Evolutionary conservation across 2,329 filamentous ascomycete genomes (phyloP).

Genomic region (Aureobasidium sp.): DNA sequence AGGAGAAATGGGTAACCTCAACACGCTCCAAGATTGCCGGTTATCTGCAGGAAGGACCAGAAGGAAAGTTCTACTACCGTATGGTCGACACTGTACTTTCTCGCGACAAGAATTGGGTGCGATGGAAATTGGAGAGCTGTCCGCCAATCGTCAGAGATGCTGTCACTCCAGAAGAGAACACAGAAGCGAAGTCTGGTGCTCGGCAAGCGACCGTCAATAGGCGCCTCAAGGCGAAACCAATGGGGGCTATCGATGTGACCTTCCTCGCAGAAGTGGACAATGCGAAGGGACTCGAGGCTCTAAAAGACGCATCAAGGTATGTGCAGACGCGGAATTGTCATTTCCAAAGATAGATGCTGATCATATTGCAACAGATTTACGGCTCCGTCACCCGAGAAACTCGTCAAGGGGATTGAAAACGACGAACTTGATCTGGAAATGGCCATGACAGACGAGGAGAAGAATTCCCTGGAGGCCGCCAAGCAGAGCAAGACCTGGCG

Average conservation of each 20-base stretch:
- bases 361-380: slow-evolving; percentile 42
- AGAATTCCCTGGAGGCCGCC: slow-evolving; percentile 53
- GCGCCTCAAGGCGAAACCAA: slow-evolving; percentile 57
- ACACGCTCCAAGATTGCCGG: slow-evolving; percentile 73
- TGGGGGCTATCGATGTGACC: slow-evolving; percentile 63
- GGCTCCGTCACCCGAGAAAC: slow-evolving; percentile 62
- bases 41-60: slow-evolving; percentile 71
- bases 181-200: slow-evolving; percentile 60
- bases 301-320: slow-evolving; percentile 56
- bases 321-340: slow-evolving; percentile 15
- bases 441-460: slow-evolving; percentile 58
- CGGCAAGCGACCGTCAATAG: slow-evolving; percentile 63
- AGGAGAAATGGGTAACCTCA: slow-evolving; percentile 75
- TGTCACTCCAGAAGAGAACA: slow-evolving; percentile 61
- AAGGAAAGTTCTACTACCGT: slow-evolving; percentile 88
- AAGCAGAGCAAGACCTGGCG: slow-evolving; percentile 90
- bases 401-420: slow-evolving; percentile 65
- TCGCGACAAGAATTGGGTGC: slow-evolving; percentile 96
- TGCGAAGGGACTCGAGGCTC: slow-evolving; percentile 56
- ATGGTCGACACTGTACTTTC: slow-evolving; percentile 96
- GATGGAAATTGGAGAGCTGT: slow-evolving; percentile 95
- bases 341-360: slow-evolving; percentile 27
- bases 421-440: slow-evolving; percentile 84
- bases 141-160: slow-evolving; percentile 73
- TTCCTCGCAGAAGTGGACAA: slow-evolving; percentile 66